phyloP scores from a whole-genome alignment of 441 rosid species.

The Aquilaria agallochum region DNA sequence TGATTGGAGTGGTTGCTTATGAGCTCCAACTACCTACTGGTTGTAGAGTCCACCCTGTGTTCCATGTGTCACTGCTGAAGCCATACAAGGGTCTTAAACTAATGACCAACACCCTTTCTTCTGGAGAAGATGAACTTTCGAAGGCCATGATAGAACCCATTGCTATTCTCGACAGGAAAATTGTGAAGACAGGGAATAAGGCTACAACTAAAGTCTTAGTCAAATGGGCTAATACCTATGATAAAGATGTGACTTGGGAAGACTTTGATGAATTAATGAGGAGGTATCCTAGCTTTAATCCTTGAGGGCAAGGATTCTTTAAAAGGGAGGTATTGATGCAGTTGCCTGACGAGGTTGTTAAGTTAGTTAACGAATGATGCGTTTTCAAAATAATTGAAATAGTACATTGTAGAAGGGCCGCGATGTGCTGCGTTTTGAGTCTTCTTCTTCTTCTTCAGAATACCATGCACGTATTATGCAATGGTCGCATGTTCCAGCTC shows the following conservation, averaged over 20 bases:
- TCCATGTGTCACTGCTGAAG: background rate
- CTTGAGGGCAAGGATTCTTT: slow-evolving; percentile 6
- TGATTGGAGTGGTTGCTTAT: background rate
- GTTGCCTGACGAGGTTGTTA: no score
- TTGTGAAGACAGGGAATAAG: background rate
- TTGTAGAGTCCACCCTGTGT: background rate
- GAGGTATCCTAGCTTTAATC: background rate
- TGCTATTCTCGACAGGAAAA: background rate
- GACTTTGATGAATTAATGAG: no score
- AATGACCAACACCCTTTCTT: no score
- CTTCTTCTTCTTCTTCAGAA: no score
- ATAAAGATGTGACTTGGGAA: slow-evolving; percentile 1
- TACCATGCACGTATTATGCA: no score
- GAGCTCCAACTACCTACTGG: background rate
- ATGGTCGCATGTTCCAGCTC: no score
- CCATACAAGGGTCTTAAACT: background rate
- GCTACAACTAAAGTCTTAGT: background rate
- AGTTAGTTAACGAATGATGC: no score
- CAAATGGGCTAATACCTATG: background rate
- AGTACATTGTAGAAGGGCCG: no score
- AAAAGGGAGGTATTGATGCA: background rate
- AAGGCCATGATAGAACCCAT: background rate
- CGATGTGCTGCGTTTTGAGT: no score
- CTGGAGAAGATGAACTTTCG: no score
- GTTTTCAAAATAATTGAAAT: no score